Evolutionary conservation across 2,329 filamentous ascomycete genomes (phyloP).

Genomic region (Sclerotinia glacialis): DNA sequence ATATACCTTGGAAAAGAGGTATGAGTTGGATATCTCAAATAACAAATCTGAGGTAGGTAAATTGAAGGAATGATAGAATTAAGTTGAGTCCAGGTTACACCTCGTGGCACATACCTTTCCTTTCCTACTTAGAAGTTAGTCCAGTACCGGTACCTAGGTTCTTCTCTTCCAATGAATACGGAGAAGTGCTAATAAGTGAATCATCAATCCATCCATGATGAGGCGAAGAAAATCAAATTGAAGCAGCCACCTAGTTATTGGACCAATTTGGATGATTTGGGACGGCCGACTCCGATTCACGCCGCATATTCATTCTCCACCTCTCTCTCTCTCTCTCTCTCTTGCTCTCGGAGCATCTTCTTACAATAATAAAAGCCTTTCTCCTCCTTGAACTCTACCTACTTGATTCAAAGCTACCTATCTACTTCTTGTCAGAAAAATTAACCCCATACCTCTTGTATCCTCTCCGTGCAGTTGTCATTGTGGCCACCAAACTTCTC

Average conservation of each 20-base stretch:
- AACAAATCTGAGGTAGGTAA: no score
- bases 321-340: background rate
- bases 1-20: background rate
- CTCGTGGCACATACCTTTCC: background rate
- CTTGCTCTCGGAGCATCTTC: background rate
- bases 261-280: background rate
- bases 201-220: background rate
- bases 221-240: background rate
- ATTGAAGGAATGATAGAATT: no score
- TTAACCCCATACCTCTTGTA: background rate
- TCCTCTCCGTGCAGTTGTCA: background rate
- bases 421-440: background rate
- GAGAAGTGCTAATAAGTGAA: slow-evolving; percentile 4
- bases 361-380: slow-evolving; percentile 5
- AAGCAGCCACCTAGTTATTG: background rate
- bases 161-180: no score
- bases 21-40: no score
- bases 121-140: background rate
- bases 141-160: background rate
- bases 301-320: slow-evolving; percentile 13
- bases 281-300: slow-evolving; percentile 13
- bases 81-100: background rate
- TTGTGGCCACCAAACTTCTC: background rate
- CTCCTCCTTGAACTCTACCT: background rate
- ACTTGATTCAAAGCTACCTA: background rate